Percentiles rank a stretch among this genome's conserved stretches.
Evolutionary conservation across 495 filamentous ascomycete genomes (phyloP).

Genomic region (Apiosordaria backusii): DNA sequence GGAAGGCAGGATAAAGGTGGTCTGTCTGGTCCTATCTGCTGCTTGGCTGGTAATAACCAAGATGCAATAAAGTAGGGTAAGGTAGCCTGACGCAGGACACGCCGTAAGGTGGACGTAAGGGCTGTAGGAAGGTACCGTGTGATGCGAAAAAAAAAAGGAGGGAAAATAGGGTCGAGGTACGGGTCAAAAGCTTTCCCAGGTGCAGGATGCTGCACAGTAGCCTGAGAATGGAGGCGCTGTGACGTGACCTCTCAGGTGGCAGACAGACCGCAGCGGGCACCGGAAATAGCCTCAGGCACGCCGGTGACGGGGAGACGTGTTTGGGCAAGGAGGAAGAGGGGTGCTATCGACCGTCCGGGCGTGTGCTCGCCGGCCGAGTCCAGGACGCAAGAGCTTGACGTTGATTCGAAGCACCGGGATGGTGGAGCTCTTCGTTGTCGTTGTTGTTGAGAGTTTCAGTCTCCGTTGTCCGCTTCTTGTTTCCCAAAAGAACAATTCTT

Average conservation of each 20-base stretch:
- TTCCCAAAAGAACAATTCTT: constrained; percentile 8
- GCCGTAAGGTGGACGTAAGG: constrained; percentile 7
- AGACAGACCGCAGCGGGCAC: background rate
- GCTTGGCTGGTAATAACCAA: background rate
- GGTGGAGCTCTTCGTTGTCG: constrained; percentile 1
- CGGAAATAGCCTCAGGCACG: constrained; percentile 21
- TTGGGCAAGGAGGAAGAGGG: background rate
- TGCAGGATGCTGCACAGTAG: background rate
- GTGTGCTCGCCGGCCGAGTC: background rate
- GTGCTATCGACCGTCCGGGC: too few relatives aligned
- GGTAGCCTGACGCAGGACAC: constrained; percentile 2
- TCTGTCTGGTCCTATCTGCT: background rate
- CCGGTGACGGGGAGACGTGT: constrained; percentile 6
- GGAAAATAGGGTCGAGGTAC: constrained; percentile 14
- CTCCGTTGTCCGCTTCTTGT: constrained; percentile 19
- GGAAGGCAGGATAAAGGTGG: background rate
- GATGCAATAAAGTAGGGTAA: constrained; percentile 2
- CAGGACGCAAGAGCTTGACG: background rate
- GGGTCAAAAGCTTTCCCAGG: constrained; percentile 13
- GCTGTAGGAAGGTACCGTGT: constrained; percentile 20
- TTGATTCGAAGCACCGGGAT: background rate
- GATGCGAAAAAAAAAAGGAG: constrained; percentile 25
- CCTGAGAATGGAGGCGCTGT: constrained; percentile 13
- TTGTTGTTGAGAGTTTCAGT: constrained; percentile 13
- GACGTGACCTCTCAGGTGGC: constrained; percentile 4